Percentiles rank a stretch among this genome's conserved stretches.
Evolutionary conservation across 805 yeast genomes (phyloP).

Genomic region (Saccharomycopsis javanensis): DNA sequence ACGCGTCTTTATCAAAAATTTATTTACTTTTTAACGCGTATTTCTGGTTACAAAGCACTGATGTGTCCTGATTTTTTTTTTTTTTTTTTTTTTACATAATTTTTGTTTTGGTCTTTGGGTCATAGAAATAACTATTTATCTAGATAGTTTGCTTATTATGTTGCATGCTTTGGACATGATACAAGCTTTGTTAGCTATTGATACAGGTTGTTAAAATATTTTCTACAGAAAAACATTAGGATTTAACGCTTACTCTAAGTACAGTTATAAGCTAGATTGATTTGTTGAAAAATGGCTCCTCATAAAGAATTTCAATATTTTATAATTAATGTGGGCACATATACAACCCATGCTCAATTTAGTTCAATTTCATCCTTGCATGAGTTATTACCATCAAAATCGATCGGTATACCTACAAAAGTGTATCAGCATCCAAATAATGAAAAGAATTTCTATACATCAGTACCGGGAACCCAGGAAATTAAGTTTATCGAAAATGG

Average conservation of each 20-base stretch:
- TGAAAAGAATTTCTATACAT: constrained; percentile 25
- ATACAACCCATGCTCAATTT: constrained; percentile 62
- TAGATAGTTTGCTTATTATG: neutral
- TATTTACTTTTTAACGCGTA: neutral
- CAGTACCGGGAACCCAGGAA: constrained; percentile 29
- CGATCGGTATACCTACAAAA: constrained; percentile 63
- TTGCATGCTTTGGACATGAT: too few relatives aligned
- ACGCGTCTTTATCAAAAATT: neutral
- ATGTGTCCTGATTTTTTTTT: neutral
- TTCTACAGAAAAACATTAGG: too few relatives aligned
- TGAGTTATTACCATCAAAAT: constrained; percentile 68
- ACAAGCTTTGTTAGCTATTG: too few relatives aligned
- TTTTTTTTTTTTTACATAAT: neutral
- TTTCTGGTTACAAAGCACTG: neutral
- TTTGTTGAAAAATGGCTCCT: constrained; percentile 13
- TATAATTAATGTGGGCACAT: constrained; percentile 75
- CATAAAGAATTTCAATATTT: constrained; percentile 20
- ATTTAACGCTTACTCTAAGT: too few relatives aligned
- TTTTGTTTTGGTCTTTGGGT: neutral
- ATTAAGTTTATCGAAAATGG: constrained; percentile 61
- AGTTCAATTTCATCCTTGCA: constrained; percentile 40
- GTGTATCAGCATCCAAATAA: constrained; percentile 44
- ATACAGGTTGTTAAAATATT: too few relatives aligned
- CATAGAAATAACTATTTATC: neutral
- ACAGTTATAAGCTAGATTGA: too few relatives aligned